Conservation (phyloP, 495 filamentous ascomycete species). For the Niebla homalea region DNA sequence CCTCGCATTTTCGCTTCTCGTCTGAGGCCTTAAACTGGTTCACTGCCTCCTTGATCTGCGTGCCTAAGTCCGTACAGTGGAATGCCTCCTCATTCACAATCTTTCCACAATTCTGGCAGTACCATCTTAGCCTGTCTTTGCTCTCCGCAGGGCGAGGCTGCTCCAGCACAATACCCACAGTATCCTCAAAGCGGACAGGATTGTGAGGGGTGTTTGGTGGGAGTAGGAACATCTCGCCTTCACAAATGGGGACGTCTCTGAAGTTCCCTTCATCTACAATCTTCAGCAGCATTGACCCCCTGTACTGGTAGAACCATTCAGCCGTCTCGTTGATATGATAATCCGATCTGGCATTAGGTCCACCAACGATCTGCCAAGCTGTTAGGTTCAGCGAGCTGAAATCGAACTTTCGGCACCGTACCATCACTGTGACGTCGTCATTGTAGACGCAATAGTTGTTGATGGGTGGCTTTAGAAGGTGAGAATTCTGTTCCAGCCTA, state of each 20-base stretch:
- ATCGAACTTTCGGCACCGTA: conserved; percentile 14
- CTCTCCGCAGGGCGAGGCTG: conserved; percentile 57
- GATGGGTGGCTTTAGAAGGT: conserved; percentile 86
- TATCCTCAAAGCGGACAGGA: conserved; percentile 54
- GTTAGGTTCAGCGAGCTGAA: not conserved
- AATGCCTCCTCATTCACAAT: conserved; percentile 80
- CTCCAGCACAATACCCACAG: conserved; percentile 79
- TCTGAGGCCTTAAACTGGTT: conserved; percentile 62
- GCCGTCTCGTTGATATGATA: conserved; percentile 97
- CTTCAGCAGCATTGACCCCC: conserved; percentile 84
- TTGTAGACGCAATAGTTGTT: conserved; percentile 97
- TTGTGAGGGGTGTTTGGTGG: conserved; percentile 84
- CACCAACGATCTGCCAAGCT: conserved; percentile 66
- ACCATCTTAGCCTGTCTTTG: conserved; percentile 81
- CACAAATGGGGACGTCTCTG: conserved; percentile 73
- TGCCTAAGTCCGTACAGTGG: conserved; percentile 85
- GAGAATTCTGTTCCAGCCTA: conserved; percentile 86
- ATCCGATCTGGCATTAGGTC: conserved; percentile 90
- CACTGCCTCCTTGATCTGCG: conserved; percentile 90
- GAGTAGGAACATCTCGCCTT: conserved; percentile 90
- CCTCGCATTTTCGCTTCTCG: conserved; percentile 60
- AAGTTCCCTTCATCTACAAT: conserved; percentile 61
- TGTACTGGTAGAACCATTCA: conserved; percentile 97
- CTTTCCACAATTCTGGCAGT: conserved; percentile 56
- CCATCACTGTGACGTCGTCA: conserved; percentile 65